Conservation (phyloP, 768 basidiomycete genomes). For the Boletus patriciae region DNA sequence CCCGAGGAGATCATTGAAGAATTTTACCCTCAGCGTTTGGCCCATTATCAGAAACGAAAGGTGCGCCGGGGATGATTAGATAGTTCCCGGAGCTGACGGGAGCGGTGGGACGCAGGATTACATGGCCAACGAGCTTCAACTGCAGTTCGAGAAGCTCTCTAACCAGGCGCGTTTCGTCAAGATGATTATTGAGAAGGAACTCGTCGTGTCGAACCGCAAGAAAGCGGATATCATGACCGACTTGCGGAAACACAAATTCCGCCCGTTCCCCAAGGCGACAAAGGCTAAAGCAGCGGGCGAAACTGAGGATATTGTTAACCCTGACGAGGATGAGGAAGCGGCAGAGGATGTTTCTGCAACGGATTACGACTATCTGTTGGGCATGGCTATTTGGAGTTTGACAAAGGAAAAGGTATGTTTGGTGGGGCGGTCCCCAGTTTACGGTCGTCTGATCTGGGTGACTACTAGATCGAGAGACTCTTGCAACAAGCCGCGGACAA, state of each 20-base stretch:
- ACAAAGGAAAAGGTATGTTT: slow-evolving; percentile 81
- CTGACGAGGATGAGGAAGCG: slow-evolving; percentile 49
- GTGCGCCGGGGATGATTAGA: slow-evolving; percentile 36
- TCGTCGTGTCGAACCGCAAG: slow-evolving; percentile 84
- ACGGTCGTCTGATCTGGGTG: slow-evolving; percentile 6
- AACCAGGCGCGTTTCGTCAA: slow-evolving; percentile 97
- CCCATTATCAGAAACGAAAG: slow-evolving; percentile 96
- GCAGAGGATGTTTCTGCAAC: slow-evolving; percentile 43
- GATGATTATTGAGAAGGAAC: slow-evolving; percentile 88
- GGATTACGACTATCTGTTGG: slow-evolving; percentile 92
- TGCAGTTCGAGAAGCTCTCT: slow-evolving; percentile 76
- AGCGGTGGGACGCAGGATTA: slow-evolving; percentile 56
- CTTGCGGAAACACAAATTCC: slow-evolving; percentile 79
- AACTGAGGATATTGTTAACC: slow-evolving; percentile 55
- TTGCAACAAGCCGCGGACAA: slow-evolving; percentile 77
- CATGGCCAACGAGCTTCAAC: slow-evolving; percentile 79
- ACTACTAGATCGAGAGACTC: slow-evolving; percentile 75
- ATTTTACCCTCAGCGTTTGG: slow-evolving; percentile 85
- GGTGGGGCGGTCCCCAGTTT: not conserved
- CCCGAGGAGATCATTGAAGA: slow-evolving; percentile 93
- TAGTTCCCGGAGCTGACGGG: not conserved
- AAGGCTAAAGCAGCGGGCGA: slow-evolving; percentile 70
- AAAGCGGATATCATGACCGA: slow-evolving; percentile 84
- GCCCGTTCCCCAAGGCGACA: slow-evolving; percentile 82
- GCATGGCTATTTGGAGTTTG: slow-evolving; percentile 94